phyloP scores from a whole-genome alignment of 495 filamentous ascomycete species.

The Pseudoneurospora amorphoporcata region DNA sequence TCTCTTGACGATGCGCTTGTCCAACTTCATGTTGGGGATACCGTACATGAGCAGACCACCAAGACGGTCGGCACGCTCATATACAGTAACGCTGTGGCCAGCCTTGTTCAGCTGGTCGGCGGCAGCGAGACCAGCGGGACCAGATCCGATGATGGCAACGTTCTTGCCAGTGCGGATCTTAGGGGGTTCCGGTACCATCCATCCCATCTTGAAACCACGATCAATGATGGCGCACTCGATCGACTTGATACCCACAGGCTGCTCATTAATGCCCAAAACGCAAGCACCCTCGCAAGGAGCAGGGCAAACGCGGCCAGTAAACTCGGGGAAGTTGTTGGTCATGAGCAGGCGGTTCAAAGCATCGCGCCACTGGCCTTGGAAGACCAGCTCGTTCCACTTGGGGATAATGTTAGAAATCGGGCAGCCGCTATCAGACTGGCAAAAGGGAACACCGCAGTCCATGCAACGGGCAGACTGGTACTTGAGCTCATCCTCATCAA shows the following conservation, averaged over 20 bases:
- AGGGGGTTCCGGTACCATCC: conserved; percentile 87
- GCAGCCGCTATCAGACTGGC: conserved; percentile 93
- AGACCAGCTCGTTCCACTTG: conserved; percentile 96
- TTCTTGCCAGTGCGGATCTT: conserved; percentile 79
- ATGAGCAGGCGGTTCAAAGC: conserved; percentile 90
- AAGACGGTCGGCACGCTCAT: conserved; percentile 87
- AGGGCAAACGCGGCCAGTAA: conserved; percentile 96
- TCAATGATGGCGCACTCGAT: conserved; percentile 99
- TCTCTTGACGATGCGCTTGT: conserved; percentile 96
- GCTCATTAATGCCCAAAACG: conserved; percentile 96
- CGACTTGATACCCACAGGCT: conserved; percentile 96
- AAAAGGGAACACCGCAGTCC: conserved; percentile 99
- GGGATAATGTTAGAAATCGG: conserved; percentile 99
- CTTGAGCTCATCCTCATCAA: conserved; percentile 96
- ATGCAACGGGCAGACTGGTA: conserved; percentile 98
- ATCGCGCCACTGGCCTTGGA: conserved; percentile 87
- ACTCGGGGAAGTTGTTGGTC: conserved; percentile 99
- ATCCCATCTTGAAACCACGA: conserved; percentile 97
- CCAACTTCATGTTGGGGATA: conserved; percentile 99
- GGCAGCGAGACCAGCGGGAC: conserved; percentile 81
- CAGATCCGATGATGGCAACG: conserved; percentile 88
- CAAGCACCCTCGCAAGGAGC: conserved; percentile 97
- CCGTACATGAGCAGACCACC: conserved; percentile 98
- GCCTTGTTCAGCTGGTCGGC: conserved; percentile 95
- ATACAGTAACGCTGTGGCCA: conserved; percentile 85